Evolutionary conservation across 345 rosid species (phyloP).

Genomic region (Citrus australasica): DNA sequence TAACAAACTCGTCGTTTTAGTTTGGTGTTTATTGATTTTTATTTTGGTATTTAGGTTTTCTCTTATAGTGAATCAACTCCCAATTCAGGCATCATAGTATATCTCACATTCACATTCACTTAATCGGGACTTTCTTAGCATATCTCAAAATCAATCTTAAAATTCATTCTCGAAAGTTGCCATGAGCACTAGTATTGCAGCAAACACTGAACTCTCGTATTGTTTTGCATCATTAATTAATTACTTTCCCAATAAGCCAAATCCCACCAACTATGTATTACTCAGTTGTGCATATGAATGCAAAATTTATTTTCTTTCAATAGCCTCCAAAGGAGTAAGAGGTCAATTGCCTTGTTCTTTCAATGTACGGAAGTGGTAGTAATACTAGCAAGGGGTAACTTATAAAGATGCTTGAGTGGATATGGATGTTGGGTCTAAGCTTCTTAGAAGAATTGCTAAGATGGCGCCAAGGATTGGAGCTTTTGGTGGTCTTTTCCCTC

Average conservation of each 20-base stretch:
- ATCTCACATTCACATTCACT: too few species aligned
- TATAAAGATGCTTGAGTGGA: conserved; percentile 87
- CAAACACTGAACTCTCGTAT: conserved; percentile 15
- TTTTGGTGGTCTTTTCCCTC: conserved; percentile 81
- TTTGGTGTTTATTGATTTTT: too few species aligned
- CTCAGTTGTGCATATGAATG: too few species aligned
- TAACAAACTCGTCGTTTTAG: too few species aligned
- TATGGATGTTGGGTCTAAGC: conserved; percentile 89
- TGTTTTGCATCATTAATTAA: conserved; percentile 1
- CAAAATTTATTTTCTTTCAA: background rate
- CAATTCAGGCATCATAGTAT: too few species aligned
- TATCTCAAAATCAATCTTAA: background rate
- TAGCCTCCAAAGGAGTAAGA: background rate
- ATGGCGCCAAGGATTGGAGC: conserved; percentile 94
- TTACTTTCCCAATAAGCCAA: background rate
- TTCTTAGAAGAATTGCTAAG: conserved; percentile 72
- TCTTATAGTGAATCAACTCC: too few species aligned
- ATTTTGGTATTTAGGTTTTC: too few species aligned
- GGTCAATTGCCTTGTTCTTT: background rate
- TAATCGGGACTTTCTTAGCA: too few species aligned
- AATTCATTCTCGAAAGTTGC: background rate
- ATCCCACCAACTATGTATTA: too few species aligned
- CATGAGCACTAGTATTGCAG: conserved; percentile 12
- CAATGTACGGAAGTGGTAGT: conserved; percentile 20
- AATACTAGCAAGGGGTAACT: conserved; percentile 32